Conservation (phyloP, 2,329 filamentous ascomycete species). For the Didymella arachidicola region DNA sequence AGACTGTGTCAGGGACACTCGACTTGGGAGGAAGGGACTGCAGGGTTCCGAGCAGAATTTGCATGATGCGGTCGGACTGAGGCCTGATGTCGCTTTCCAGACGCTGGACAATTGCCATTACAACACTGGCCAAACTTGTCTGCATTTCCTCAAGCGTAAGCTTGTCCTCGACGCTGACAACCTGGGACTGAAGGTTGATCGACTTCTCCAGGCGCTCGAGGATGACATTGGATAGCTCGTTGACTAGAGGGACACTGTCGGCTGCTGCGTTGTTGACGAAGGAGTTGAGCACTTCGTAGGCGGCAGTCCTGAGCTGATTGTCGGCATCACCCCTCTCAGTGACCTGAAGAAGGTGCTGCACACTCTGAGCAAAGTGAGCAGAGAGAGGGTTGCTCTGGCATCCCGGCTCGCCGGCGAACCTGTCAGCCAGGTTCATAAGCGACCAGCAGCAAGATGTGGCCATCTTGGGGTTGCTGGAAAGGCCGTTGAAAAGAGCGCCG, state of each 20-base stretch:
- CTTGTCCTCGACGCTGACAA: slow-evolving; percentile 95
- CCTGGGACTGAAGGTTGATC: slow-evolving; percentile 85
- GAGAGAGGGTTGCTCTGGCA: slow-evolving; percentile 83
- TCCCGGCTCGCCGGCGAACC: slow-evolving; percentile 87
- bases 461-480: slow-evolving; percentile 94
- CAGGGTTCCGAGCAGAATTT: slow-evolving; percentile 81
- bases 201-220: slow-evolving; percentile 92
- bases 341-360: slow-evolving; percentile 82
- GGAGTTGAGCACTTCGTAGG: slow-evolving; percentile 95
- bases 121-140: slow-evolving; percentile 89
- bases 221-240: slow-evolving; percentile 83
- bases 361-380: slow-evolving; percentile 90
- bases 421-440: slow-evolving; percentile 96
- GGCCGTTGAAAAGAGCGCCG: slow-evolving; percentile 84
- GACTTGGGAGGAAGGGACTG: slow-evolving; percentile 82
- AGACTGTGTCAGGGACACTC: slow-evolving; percentile 91
- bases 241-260: slow-evolving; percentile 82
- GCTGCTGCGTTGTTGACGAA: slow-evolving; percentile 91
- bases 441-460: slow-evolving; percentile 99
- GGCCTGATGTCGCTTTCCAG: slow-evolving; percentile 90
- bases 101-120: slow-evolving; percentile 89
- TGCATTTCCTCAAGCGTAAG: slow-evolving; percentile 98
- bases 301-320: slow-evolving; percentile 88
- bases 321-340: slow-evolving; percentile 85
- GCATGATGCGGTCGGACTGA: slow-evolving; percentile 93